Conservation (phyloP, 2,329 filamentous ascomycete species). For the Paraphoma sp. region DNA sequence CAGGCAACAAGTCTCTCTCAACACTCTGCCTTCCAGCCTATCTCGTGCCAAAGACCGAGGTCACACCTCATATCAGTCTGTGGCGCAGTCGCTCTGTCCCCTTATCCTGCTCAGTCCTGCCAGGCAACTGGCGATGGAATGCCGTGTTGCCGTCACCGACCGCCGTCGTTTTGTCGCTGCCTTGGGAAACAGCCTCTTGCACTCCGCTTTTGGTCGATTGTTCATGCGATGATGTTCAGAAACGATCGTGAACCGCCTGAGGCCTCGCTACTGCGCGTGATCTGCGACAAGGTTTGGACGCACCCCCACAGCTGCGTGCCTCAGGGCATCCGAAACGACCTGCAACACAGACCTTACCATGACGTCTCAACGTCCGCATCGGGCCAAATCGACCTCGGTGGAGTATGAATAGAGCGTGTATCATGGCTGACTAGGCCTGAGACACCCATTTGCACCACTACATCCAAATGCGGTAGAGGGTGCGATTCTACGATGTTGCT, state of each 20-base stretch:
- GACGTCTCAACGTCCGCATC: conserved; percentile 22
- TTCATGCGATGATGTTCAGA: conserved; percentile 18
- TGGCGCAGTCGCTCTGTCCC: conserved; percentile 30
- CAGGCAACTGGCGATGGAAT: conserved; percentile 20
- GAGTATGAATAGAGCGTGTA: neutral
- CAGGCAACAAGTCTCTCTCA: conserved; percentile 15
- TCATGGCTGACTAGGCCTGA: neutral
- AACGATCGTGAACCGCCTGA: conserved; percentile 9
- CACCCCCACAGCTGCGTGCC: conserved; percentile 17
- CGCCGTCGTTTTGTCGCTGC: conserved; percentile 33
- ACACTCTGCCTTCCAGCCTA: conserved; percentile 23
- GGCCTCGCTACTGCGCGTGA: conserved; percentile 1
- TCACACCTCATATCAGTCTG: conserved; percentile 21
- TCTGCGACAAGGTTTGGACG: conserved; percentile 16
- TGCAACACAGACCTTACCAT: conserved; percentile 27
- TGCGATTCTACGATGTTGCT: neutral
- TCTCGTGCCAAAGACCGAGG: conserved; percentile 17
- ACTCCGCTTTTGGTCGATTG: conserved; percentile 13
- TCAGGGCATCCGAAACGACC: conserved; percentile 33
- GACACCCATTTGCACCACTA: neutral
- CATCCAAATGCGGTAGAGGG: neutral
- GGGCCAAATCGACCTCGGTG: neutral
- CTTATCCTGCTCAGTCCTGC: conserved; percentile 8
- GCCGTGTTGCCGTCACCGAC: conserved; percentile 14
- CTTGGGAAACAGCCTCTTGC: conserved; percentile 31